phyloP scores from a whole-genome alignment of 306 rosid genomes.

The Mucuna pruriens region DNA sequence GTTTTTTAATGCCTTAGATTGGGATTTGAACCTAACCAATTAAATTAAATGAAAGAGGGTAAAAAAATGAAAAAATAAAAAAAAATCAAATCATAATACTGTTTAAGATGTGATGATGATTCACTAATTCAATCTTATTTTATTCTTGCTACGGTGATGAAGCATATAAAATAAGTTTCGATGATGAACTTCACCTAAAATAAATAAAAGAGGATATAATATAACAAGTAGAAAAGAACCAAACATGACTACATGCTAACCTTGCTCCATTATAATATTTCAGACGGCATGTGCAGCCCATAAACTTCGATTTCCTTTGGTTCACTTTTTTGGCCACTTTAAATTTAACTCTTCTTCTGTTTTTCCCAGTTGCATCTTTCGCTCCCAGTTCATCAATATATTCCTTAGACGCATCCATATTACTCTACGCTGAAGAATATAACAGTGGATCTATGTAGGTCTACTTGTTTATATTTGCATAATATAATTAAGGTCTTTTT shows the following conservation, averaged over 20 bases:
- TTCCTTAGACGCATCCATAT: not conserved
- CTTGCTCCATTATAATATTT: slow-evolving; percentile 13
- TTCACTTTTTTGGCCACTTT: slow-evolving; percentile 16
- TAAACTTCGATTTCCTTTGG: slow-evolving; percentile 10
- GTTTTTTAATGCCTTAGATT: too few relatives aligned
- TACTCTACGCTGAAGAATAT: not conserved
- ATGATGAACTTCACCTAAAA: not conserved
- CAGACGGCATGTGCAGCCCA: not conserved
- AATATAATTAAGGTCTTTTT: not conserved
- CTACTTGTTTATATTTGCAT: not conserved
- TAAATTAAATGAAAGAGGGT: not conserved
- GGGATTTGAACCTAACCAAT: not conserved
- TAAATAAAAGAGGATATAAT: not conserved
- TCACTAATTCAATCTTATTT: not conserved
- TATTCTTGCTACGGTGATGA: too few relatives aligned
- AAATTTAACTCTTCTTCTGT: too few relatives aligned
- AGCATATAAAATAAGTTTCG: too few relatives aligned
- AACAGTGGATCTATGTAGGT: not conserved
- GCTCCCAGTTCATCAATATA: not conserved
- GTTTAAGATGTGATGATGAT: not conserved
- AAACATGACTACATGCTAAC: not conserved
- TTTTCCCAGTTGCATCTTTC: too few relatives aligned
- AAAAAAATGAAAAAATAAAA: not conserved
- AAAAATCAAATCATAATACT: not conserved
- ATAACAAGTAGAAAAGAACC: not conserved